These are phyloP conservation scores for Crassisporium funariophilum DNA, from an alignment of 768 basidiomycete genomes.

Conservation along the genomic window DNA sequence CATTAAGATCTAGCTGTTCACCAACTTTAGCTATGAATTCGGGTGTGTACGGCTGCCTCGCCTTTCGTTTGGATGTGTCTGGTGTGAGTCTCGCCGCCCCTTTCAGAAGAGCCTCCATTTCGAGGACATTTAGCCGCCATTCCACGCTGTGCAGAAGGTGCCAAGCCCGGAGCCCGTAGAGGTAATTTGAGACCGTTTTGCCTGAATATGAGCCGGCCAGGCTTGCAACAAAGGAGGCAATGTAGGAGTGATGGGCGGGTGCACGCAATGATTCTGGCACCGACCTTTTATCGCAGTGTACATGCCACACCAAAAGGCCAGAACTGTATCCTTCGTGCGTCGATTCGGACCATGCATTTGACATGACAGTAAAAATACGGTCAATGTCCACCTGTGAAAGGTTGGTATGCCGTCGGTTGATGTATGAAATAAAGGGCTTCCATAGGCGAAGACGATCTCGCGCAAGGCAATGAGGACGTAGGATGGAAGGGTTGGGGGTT, in stretches of 20 bases:
- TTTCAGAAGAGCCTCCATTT: constrained; percentile 29
- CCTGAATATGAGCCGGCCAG: constrained; percentile 35
- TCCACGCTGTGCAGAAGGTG: constrained; percentile 42
- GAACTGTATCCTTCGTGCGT: constrained; percentile 39
- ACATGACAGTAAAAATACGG: constrained; percentile 26
- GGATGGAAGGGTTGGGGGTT: constrained; percentile 12
- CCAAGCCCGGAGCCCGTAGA: constrained; percentile 44
- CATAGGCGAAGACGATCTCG: constrained; percentile 26
- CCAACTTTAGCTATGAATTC: constrained; percentile 23
- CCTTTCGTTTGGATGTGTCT: constrained; percentile 24
- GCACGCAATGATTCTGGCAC: constrained; percentile 34
- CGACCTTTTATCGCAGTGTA: constrained; percentile 35
- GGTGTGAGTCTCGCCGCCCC: constrained; percentile 34
- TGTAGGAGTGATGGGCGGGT: constrained; percentile 24
- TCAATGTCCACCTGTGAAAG: constrained; percentile 19
- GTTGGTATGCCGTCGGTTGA: not conserved
- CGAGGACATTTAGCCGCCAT: constrained; percentile 28
- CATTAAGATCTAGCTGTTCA: constrained; percentile 22
- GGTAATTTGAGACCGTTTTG: constrained; percentile 37
- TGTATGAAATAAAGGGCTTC: constrained; percentile 14
- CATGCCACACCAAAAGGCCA: constrained; percentile 39
- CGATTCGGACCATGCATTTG: constrained; percentile 25
- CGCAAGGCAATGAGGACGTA: constrained; percentile 30
- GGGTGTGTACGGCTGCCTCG: constrained; percentile 31
- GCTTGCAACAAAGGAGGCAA: constrained; percentile 31